A percentile compares a stretch with the other conserved stretches of the same genome.
Evolutionary conservation across 495 filamentous ascomycete species (phyloP).

Genomic region (Penicillium diatomitis): DNA sequence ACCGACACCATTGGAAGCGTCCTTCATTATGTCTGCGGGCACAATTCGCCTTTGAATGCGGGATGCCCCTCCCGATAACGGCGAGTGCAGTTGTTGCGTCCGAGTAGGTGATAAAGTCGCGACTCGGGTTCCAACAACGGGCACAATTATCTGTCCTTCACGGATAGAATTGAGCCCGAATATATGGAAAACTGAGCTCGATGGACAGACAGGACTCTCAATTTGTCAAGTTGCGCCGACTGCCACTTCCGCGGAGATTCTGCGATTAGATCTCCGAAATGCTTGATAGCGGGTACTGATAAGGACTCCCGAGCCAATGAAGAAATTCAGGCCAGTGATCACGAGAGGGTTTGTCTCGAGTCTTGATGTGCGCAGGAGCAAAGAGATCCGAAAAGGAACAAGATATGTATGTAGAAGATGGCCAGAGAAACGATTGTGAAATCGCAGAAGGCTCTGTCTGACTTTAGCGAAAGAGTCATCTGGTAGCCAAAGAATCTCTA

Average conservation of each 20-base stretch:
- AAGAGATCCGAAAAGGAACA: no score
- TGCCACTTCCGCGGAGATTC: slow-evolving; percentile 25
- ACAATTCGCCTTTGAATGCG: slow-evolving; percentile 9
- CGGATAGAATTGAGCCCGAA: no score
- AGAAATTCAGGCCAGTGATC: no score
- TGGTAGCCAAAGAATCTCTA: slow-evolving; percentile 12
- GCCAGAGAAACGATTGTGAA: not conserved
- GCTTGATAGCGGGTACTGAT: slow-evolving; percentile 18
- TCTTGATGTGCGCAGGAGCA: not conserved
- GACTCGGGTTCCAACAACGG: not conserved
- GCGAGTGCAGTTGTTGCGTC: not conserved
- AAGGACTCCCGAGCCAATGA: slow-evolving; percentile 3
- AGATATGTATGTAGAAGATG: not conserved
- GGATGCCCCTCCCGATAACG: slow-evolving; percentile 11
- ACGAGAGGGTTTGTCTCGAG: not conserved
- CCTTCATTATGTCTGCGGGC: slow-evolving; percentile 21
- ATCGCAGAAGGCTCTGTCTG: not conserved
- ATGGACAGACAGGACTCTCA: no score
- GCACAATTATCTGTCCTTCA: no score
- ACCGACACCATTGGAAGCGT: slow-evolving; percentile 17
- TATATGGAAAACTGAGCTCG: no score
- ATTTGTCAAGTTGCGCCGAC: not conserved
- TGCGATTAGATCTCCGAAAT: slow-evolving; percentile 10
- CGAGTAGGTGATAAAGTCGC: not conserved
- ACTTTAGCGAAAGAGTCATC: not conserved